Evolutionary conservation across 2,329 filamentous ascomycete species (phyloP), one percentile per base, ranked within the genome.

Genomic region (Scorias spongiosa): DNA sequence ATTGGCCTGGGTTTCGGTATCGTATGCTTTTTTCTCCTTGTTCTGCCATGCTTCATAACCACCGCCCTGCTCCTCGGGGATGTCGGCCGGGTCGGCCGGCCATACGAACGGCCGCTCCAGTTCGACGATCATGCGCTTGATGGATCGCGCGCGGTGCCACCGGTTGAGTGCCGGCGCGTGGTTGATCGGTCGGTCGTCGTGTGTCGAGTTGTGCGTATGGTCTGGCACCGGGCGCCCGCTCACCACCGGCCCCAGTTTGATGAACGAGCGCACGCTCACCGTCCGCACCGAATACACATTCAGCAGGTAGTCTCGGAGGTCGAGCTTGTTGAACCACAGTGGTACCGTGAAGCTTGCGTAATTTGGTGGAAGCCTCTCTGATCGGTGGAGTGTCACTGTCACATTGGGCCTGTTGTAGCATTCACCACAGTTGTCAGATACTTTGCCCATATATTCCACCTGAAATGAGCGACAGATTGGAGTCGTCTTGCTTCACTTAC

Each of bases 111-210:
- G 85, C 68, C 80, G 69, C 48, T 74, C 76, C 68, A 98, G 75
- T 70, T 95, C 84, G 39, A 93, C 85, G 37, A 83, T 93, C 91
- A 98, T 98, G 63, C 80, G 83, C 75, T 98, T 98, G 57, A 80
- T 74, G 41, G 78, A 69, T 50, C 75, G 71, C 20, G 84, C 82
- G 18, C 89, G 76, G 63, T 78, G 80, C 70, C 77, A 78, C 49
- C 72, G 71, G 7, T 48, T 45, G 32, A 48, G 46, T 18, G 14
- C 15, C 11, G 32, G 32, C 4, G 32, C 3, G 32, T 36, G 32
- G 32, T 12, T 12, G 15, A 48, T 42, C 11, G 55, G 55, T 5
- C 49, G 44, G 12, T 47, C 38, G 20, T 37, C 36, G 32, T 20
- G 41, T 39, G 20, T 45, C 12, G 32, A 36, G 15, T 36, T 48